These are phyloP conservation scores for Alopecurus myosuroides DNA, from an alignment of 176 grass and related monocot genomes.

Conservation along the genomic window DNA sequence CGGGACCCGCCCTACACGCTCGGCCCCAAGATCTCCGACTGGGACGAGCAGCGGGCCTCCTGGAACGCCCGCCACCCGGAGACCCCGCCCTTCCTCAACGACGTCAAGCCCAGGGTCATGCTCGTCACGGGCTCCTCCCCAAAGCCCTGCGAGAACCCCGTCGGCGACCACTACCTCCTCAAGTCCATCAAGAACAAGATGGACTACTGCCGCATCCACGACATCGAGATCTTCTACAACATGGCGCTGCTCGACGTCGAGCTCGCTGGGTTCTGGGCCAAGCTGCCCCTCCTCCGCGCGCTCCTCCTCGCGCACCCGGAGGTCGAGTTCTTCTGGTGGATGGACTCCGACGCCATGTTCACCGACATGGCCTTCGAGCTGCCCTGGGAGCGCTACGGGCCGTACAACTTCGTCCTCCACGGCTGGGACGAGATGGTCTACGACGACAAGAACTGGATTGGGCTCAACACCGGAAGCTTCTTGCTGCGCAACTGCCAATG, in stretches of 20 bases:
- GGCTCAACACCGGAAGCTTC: conserved; percentile 96
- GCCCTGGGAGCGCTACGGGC: conserved; percentile 80
- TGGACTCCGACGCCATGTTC: conserved; percentile 99
- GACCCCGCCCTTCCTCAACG: conserved; percentile 60
- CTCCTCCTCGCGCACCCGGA: conserved; percentile 90
- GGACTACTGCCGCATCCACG: conserved; percentile 98
- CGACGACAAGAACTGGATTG: conserved; percentile 95
- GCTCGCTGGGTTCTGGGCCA: conserved; percentile 97
- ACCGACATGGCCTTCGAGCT: conserved; percentile 96
- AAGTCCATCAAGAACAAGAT: conserved; percentile 99
- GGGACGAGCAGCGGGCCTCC: conserved; percentile 73
- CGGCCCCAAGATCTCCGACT: conserved; percentile 88
- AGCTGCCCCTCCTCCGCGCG: conserved; percentile 84
- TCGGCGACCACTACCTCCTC: conserved; percentile 96
- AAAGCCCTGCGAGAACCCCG: conserved; percentile 95
- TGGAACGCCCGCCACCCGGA: conserved; percentile 89
- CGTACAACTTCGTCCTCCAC: conserved; percentile 82
- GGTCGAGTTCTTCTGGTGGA: conserved; percentile 98
- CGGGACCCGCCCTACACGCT: conserved; percentile 67
- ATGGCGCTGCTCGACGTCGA: conserved; percentile 90
- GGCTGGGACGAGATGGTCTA: conserved; percentile 99
- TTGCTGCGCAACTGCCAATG: conserved; percentile 92
- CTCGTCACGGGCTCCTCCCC: conserved; percentile 93
- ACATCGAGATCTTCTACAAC: conserved; percentile 96
- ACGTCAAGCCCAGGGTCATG: conserved; percentile 81